Evolutionary conservation across 163 green algal genomes (phyloP).

Genomic region (Trebouxia gelatinosa): DNA sequence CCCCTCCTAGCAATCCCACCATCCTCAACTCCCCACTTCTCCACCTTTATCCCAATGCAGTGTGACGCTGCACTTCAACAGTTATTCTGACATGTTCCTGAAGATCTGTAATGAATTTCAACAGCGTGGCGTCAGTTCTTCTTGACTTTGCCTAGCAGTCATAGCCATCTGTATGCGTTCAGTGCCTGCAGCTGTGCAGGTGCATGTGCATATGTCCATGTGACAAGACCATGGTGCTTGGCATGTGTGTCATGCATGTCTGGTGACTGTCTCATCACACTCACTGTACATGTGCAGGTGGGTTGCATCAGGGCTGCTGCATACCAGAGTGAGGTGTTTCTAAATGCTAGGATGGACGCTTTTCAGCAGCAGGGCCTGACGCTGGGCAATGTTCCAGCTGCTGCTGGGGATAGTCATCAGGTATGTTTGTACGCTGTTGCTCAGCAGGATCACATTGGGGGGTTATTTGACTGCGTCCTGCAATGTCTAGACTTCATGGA

Average conservation of each 20-base stretch:
- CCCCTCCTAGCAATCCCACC: background rate
- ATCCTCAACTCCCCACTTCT: background rate
- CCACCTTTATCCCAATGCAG: background rate
- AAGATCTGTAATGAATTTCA: background rate
- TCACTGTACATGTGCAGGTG: too few species aligned
- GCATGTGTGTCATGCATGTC: too few species aligned
- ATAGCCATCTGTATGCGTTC: too few species aligned
- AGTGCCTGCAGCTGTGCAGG: background rate
- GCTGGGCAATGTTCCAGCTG: background rate
- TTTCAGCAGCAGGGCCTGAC: slow-evolving; percentile 24
- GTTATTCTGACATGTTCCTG: background rate
- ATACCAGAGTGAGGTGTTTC: slow-evolving; percentile 17
- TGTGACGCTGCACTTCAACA: background rate
- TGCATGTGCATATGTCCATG: background rate
- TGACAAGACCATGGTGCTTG: too few species aligned
- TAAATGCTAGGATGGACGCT: slow-evolving; percentile 4
- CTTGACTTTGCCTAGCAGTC: too few species aligned
- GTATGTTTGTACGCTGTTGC: too few species aligned
- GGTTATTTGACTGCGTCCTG: too few species aligned
- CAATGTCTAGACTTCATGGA: too few species aligned
- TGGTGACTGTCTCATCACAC: too few species aligned
- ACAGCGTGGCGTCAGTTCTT: background rate
- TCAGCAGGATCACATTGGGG: too few species aligned
- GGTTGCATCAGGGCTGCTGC: slow-evolving; percentile 16
- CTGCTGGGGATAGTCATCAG: background rate